Conservation (phyloP, 2,329 filamentous ascomycete genomes). For the Gyromitra esculenta region DNA sequence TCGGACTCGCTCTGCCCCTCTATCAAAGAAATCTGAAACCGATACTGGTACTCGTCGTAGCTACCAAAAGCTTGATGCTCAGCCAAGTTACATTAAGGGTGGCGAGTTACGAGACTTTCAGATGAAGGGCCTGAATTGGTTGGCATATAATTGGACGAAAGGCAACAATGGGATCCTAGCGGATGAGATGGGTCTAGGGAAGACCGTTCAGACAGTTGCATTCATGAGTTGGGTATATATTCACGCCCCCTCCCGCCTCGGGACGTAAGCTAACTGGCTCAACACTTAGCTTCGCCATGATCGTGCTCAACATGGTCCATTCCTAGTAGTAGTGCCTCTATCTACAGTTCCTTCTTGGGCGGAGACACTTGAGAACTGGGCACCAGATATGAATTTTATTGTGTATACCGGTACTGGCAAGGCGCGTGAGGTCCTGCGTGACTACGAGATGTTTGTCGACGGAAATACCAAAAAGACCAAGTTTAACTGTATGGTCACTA, state of each 20-base stretch:
- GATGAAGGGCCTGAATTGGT: slow-evolving; percentile 90
- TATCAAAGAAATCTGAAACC: slow-evolving; percentile 80
- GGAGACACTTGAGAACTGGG: slow-evolving; percentile 96
- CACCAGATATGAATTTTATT: slow-evolving; percentile 95
- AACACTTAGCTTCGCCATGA: slow-evolving; percentile 77
- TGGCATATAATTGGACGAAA: slow-evolving; percentile 94
- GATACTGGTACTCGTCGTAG: slow-evolving; percentile 77
- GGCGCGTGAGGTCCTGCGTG: slow-evolving; percentile 84
- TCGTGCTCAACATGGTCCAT: slow-evolving; percentile 88
- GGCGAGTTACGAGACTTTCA: slow-evolving; percentile 93
- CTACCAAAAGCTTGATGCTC: slow-evolving; percentile 76
- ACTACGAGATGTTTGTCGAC: slow-evolving; percentile 87
- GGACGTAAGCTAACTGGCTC: slow-evolving; percentile 12
- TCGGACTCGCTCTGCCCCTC: slow-evolving; percentile 80
- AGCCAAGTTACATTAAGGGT: slow-evolving; percentile 84
- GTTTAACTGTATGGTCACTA: slow-evolving; percentile 97
- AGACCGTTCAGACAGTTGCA: slow-evolving; percentile 96
- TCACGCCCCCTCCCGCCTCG: not conserved
- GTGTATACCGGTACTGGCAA: slow-evolving; percentile 92
- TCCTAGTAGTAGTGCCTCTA: slow-evolving; percentile 94
- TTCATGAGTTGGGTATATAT: slow-evolving; percentile 80
- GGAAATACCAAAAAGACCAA: slow-evolving; percentile 88
- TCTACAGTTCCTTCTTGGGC: slow-evolving; percentile 98
- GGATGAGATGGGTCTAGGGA: slow-evolving; percentile 98
- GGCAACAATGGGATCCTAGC: slow-evolving; percentile 96